These are phyloP conservation scores for Globisporangium viniferum DNA, from an alignment of 352 stramenopile species.

Conservation along the genomic window DNA sequence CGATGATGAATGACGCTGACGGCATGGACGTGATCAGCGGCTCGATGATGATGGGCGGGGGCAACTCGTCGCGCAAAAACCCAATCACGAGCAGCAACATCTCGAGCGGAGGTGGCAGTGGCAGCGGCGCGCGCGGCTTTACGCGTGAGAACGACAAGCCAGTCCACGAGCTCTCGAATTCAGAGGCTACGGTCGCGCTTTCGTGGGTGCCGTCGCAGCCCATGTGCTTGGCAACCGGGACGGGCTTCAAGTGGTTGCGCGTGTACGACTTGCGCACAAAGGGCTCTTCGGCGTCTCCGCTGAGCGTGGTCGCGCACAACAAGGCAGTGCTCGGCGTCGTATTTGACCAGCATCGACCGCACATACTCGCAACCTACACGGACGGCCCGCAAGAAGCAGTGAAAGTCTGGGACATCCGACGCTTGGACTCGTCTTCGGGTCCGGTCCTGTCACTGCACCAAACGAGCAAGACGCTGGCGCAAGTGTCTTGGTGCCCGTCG, in stretches of 20 bases:
- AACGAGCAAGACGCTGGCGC: constrained; percentile 65
- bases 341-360: constrained; percentile 77
- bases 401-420: constrained; percentile 87
- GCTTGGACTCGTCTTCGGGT: constrained; percentile 59
- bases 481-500: constrained; percentile 82
- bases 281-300: constrained; percentile 32
- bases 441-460: constrained; percentile 72
- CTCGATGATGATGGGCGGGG: constrained; percentile 17
- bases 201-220: constrained; percentile 83
- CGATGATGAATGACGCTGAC: constrained; percentile 25
- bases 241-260: constrained; percentile 86
- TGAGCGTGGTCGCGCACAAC: constrained; percentile 83
- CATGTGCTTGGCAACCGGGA: constrained; percentile 75
- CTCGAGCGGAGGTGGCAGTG: constrained; percentile 13
- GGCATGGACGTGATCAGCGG: constrained; percentile 19
- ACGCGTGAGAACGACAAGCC: constrained; percentile 46
- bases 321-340: constrained; percentile 81
- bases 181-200: constrained; percentile 75
- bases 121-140: constrained; percentile 19
- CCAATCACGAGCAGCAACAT: not conserved
- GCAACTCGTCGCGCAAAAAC: constrained; percentile 17
- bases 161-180: constrained; percentile 80
- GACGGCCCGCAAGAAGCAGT: constrained; percentile 78
- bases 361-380: constrained; percentile 82
- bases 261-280: constrained; percentile 79